Percentiles rank a stretch among this genome's conserved stretches.
Conservation (phyloP, 306 rosid genomes). For the Quercus aquifolioides region DNA sequence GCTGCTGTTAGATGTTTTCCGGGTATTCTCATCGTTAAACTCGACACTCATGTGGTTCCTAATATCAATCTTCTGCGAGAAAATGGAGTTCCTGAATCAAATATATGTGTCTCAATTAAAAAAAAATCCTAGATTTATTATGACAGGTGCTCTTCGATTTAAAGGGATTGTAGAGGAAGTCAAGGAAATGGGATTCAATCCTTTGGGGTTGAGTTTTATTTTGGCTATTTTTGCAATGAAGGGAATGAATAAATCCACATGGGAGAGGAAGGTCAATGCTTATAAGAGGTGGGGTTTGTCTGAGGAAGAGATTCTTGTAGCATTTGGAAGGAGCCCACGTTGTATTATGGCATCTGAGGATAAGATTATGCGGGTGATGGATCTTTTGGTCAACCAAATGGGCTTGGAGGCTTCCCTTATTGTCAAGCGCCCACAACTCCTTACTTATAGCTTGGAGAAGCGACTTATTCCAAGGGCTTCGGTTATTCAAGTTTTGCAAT, state of each 20-base stretch:
- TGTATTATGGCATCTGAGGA: constrained; percentile 32
- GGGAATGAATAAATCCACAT: constrained; percentile 18
- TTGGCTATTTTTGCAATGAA: constrained; percentile 27
- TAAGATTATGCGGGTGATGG: constrained; percentile 38
- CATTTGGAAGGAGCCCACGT: constrained; percentile 39
- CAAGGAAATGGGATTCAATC: constrained; percentile 38
- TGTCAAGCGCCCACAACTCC: not conserved
- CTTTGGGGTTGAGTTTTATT: constrained; percentile 12
- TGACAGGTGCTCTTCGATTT: not conserved
- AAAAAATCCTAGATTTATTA: too few species aligned
- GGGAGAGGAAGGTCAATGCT: constrained; percentile 35
- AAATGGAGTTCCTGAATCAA: not conserved
- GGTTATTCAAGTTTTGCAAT: constrained; percentile 23
- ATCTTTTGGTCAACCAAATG: constrained; percentile 33
- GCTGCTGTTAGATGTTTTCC: too few species aligned
- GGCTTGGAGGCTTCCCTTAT: constrained; percentile 24
- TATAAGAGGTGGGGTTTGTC: constrained; percentile 62
- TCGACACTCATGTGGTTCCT: not conserved
- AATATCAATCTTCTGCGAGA: not conserved
- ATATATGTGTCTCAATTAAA: too few species aligned
- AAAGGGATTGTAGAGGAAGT: constrained; percentile 15
- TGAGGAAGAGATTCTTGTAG: constrained; percentile 28
- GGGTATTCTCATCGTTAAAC: too few species aligned
- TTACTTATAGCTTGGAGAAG: constrained; percentile 34
- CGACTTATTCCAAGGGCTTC: constrained; percentile 46